These are phyloP conservation scores for Eucalyptus tenuipes DNA, from an alignment of 345 rosid species.

Conservation along the genomic window DNA sequence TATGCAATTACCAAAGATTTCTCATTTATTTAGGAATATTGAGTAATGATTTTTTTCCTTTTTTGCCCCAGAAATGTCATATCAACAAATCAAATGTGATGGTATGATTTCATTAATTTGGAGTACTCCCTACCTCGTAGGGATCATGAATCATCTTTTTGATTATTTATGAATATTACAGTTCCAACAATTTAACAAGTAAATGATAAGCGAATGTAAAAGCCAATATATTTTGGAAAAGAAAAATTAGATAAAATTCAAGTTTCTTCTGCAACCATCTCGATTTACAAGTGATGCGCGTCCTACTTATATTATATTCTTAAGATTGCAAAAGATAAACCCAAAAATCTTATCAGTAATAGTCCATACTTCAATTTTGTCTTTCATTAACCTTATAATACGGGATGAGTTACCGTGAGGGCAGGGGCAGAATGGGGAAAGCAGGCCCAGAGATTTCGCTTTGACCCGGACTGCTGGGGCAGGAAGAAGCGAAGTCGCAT, in stretches of 20 bases:
- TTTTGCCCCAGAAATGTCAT: not conserved
- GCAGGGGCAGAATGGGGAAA: not conserved
- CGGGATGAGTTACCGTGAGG: not conserved
- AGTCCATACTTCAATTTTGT: not conserved
- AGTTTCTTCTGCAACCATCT: not conserved
- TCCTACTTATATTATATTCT: not conserved
- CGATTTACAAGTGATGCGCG: not conserved
- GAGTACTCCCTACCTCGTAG: not conserved
- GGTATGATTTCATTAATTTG: not conserved
- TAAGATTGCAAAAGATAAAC: not conserved
- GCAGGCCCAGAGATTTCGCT: fast-evolving
- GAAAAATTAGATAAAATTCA: not conserved
- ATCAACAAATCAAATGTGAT: not conserved
- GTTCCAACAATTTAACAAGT: not conserved
- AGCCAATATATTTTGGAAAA: not conserved
- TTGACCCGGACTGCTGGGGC: not conserved
- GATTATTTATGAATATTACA: not conserved
- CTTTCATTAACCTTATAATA: not conserved
- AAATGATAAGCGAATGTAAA: not conserved
- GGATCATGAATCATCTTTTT: not conserved
- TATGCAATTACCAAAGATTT: no score
- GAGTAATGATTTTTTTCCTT: not conserved
- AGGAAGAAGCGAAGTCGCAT: not conserved
- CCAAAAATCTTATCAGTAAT: not conserved
- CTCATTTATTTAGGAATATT: not conserved